Evolutionary conservation across 768 basidiomycete genomes (phyloP), one percentile per base, ranked within the genome.

Genomic region (Nidularia sp.): DNA sequence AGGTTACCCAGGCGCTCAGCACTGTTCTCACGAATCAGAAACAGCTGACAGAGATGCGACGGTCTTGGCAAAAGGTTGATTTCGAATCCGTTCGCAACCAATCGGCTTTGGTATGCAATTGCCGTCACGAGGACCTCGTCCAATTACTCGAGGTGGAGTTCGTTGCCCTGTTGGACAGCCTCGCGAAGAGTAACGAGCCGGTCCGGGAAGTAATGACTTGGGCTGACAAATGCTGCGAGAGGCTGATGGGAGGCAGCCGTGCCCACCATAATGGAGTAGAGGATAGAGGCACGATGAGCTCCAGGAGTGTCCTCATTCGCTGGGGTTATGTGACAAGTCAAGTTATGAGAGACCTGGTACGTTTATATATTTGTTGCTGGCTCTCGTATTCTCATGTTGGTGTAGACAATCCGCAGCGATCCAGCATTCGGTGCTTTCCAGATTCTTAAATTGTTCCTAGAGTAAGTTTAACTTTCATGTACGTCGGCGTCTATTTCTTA

Each of bases 311-410:
- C 49, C 75, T 94, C 62, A 91, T 93, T 66, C 84, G 91, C 51
- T 93, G 90, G 91, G 89, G 90, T 47, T 93, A 93, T 70, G 92
- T 93, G 63, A 93, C 91, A 13, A 90, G 88, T 68, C 91, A 94
- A 68, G 84, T 94, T 60, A 94, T 93, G 90, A 77, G 92, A 60
- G 92, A 94, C 69, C 73, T 94, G 66, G 89, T 92, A 64, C 66
- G 87, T 68, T 34, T 33, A 48, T 50, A 34, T 48, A 7, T 51
- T 49, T 3, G 42, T 60, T 31, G 41, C 35, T 44, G 36, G 10
- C 29, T 51, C 49, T 45, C 15, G n/a, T 22, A 45, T 42, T 53
- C 35, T 53, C 35, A 53, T 41, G 33, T 15, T 47, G 49, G 32
- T 45, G 7, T 64, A 93, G 90, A 93, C 91, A 7, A 93, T 94